Base-by-base conservation (phyloP, 2,329 filamentous ascomycete species). In the Cordyceps farinosa region DNA sequence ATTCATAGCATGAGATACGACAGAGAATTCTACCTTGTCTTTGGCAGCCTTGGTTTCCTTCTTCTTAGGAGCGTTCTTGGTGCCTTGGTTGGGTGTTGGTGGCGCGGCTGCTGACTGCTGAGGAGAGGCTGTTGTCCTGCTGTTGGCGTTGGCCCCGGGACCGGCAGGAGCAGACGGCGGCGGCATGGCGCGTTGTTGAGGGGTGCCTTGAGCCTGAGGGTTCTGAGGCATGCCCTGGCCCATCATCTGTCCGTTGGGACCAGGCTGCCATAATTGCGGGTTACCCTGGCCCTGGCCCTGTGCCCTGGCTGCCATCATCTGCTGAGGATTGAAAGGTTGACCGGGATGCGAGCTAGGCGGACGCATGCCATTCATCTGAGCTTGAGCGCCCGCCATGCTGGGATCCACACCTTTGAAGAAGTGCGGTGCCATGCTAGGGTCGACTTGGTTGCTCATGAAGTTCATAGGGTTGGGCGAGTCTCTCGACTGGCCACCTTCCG, bases 31-130 rank as follows among this genome's bases (percentile, higher is more conserved):
- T 83, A 90, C 89, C 87, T 91, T 91, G 63, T 77, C 80, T 75
- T 88, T 90, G 5, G 84, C 79, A 65, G 80, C 82, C 75, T 88
- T 89, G 5, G 77, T 79, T 38, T 87, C 86, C 79, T 91, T 90
- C 83, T 94, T 94, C 75, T 91, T 92, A 1, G 90, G 89, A 40
- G 85, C 87, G 4, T 88, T 76, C 79, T 94, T 94, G 71, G 87
- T 88, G 1, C 80, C 75, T 72, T 91, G 89, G 58, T 86, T 87
- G 1, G 91, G 91, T 4, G 91, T 95, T 1, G 90, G 90, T 1
- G 91, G 90, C 42, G 88, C 89, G 7, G 86, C 83, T 64, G 82
- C 85, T 66, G 82, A 83, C 68, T 85, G 83, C 69, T 88, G 86
- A 30, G 86, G 87, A 22, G 86, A 87, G 13, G 84, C 84, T 15